A percentile compares a stretch with the other conserved stretches of the same genome.
Conservation (phyloP, 2,329 filamentous ascomycete genomes). For the Ophiostoma populinum region DNA sequence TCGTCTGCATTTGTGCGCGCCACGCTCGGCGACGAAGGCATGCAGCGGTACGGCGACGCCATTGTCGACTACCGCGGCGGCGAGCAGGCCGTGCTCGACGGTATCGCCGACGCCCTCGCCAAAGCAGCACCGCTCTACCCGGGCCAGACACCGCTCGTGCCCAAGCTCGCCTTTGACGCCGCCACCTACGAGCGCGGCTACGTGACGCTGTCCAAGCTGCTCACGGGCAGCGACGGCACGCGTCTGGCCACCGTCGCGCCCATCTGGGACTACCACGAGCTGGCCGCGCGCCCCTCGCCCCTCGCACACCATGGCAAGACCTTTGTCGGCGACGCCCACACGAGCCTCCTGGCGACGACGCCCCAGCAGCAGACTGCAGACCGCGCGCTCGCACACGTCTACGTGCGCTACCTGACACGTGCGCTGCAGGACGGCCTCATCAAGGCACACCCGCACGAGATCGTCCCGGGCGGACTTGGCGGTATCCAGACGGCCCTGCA, state of each 20-base stretch:
- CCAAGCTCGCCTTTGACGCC: slow-evolving; percentile 32
- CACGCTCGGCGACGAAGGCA: slow-evolving; percentile 24
- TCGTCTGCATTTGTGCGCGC: slow-evolving; percentile 25
- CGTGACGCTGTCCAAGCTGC: slow-evolving; percentile 20
- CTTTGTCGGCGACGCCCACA: slow-evolving; percentile 13
- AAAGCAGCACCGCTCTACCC: not conserved
- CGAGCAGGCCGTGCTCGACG: slow-evolving; percentile 23
- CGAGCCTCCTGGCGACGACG: not conserved
- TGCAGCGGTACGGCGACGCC: slow-evolving; percentile 26
- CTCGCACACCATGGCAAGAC: slow-evolving; percentile 7
- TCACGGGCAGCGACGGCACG: slow-evolving; percentile 16
- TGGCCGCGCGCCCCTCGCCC: slow-evolving; percentile 12
- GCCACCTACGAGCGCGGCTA: slow-evolving; percentile 27
- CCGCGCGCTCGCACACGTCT: slow-evolving; percentile 21
- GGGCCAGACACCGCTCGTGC: not conserved
- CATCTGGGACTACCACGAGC: slow-evolving; percentile 10
- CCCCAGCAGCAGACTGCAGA: not conserved
- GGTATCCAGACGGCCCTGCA: slow-evolving; percentile 34
- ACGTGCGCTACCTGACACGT: slow-evolving; percentile 21
- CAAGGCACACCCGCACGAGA: slow-evolving; percentile 29
- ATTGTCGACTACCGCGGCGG: slow-evolving; percentile 37
- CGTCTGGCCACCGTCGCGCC: slow-evolving; percentile 15
- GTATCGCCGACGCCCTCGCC: slow-evolving; percentile 22
- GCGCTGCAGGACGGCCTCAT: slow-evolving; percentile 32
- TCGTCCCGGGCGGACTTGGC: slow-evolving; percentile 34